Conservation (phyloP, 2,329 filamentous ascomycete genomes). For the Monosporascus sp. region DNA sequence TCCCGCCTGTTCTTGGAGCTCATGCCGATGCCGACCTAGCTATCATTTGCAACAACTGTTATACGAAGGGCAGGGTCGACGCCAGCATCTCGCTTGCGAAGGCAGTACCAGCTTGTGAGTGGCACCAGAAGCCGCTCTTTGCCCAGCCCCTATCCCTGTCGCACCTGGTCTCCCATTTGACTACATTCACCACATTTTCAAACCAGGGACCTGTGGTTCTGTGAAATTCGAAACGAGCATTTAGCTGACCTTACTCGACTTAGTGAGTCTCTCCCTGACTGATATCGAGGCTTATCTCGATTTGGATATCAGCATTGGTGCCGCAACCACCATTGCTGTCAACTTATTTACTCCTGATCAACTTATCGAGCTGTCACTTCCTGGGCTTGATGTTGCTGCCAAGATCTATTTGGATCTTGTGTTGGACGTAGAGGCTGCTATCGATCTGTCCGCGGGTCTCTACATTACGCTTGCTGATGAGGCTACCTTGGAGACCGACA, state of each 20-base stretch:
- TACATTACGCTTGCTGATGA: constrained; percentile 46
- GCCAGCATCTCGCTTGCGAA: constrained; percentile 38
- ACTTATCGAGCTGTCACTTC: constrained; percentile 37
- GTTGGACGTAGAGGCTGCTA: constrained; percentile 38
- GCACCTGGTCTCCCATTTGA: too few species aligned
- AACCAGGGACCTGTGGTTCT: too few species aligned
- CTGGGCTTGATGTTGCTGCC: constrained; percentile 39
- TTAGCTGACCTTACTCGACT: too few species aligned
- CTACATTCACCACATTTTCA: too few species aligned
- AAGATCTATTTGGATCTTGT: constrained; percentile 48
- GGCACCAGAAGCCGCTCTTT: too few species aligned
- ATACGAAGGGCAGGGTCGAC: constrained; percentile 43
- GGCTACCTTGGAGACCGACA: constrained; percentile 34
- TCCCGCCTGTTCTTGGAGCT: constrained; percentile 35
- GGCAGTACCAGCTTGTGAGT: constrained; percentile 29
- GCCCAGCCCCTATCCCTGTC: too few species aligned
- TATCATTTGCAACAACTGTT: constrained; percentile 43
- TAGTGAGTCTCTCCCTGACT: constrained; percentile 39
- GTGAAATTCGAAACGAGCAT: too few species aligned
- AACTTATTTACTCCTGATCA: constrained; percentile 43
- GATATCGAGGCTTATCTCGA: constrained; percentile 48
- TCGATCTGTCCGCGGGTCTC: constrained; percentile 48
- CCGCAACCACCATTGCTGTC: constrained; percentile 43
- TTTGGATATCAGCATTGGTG: constrained; percentile 39
- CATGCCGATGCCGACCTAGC: constrained; percentile 21